phyloP scores from a whole-genome alignment of 2,329 filamentous ascomycete genomes.

The Bipolaris cookei region DNA sequence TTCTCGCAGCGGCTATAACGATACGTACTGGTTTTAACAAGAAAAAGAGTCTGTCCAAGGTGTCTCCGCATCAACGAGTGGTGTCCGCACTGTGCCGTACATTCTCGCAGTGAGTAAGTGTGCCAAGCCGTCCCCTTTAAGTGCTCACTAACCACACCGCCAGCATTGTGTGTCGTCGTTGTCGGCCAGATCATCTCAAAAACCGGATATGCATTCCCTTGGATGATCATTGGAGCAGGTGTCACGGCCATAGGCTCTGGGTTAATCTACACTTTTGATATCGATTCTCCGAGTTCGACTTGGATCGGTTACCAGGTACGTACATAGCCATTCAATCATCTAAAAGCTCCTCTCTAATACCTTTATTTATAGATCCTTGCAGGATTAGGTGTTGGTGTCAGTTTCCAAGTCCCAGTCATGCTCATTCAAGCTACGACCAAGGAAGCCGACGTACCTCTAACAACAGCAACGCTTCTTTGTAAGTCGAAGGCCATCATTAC shows the following conservation, averaged over 20 bases:
- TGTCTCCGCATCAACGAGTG: slow-evolving; percentile 46
- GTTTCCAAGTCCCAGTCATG: slow-evolving; percentile 39
- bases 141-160: neutral
- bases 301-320: slow-evolving; percentile 55
- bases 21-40: neutral
- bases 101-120: slow-evolving; percentile 42
- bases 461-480: slow-evolving; percentile 50
- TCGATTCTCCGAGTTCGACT: slow-evolving; percentile 41
- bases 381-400: slow-evolving; percentile 48
- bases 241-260: slow-evolving; percentile 48
- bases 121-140: neutral
- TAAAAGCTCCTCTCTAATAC: neutral
- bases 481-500: slow-evolving; percentile 9
- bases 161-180: slow-evolving; percentile 7
- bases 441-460: slow-evolving; percentile 45
- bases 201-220: slow-evolving; percentile 48
- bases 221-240: slow-evolving; percentile 37
- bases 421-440: slow-evolving; percentile 46
- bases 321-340: neutral
- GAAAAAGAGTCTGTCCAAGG: slow-evolving; percentile 16
- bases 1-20: neutral
- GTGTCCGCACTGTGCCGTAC: slow-evolving; percentile 53
- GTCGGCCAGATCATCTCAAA: slow-evolving; percentile 20
- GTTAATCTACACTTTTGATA: slow-evolving; percentile 52
- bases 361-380: slow-evolving; percentile 42